Conservation (phyloP, 371 early-diverging fungal species). For the Fennellomyces sp. region DNA sequence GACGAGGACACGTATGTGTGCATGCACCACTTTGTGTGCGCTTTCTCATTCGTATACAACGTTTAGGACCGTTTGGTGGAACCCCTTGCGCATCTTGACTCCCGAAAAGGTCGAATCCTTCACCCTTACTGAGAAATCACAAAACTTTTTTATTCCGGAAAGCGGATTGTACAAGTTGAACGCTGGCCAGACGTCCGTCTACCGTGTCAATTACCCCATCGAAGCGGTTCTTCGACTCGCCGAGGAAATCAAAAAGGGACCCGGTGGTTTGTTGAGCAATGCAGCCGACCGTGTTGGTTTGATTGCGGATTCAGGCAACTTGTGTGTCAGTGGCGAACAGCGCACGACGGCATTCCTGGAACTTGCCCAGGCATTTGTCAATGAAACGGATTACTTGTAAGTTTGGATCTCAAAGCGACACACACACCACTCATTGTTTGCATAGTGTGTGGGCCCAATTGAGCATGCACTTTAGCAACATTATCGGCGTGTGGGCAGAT, state of each 20-base stretch:
- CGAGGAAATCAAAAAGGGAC: conserved; percentile 53
- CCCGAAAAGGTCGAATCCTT: conserved; percentile 31
- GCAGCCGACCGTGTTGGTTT: conserved; percentile 73
- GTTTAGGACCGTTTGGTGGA: conserved; percentile 56
- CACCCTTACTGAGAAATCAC: conserved; percentile 49
- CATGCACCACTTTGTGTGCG: conserved; percentile 38
- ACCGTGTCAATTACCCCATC: conserved; percentile 73
- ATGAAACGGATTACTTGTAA: conserved; percentile 57
- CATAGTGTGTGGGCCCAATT: conserved; percentile 54
- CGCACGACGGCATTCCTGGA: conserved; percentile 59
- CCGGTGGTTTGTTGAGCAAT: conserved; percentile 50
- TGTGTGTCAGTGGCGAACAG: conserved; percentile 62
- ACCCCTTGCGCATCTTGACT: conserved; percentile 62
- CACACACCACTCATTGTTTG: neutral
- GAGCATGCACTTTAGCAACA: conserved; percentile 50
- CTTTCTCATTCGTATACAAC: conserved; percentile 23
- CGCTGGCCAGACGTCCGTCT: conserved; percentile 62
- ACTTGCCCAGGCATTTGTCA: conserved; percentile 47
- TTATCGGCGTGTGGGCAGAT: conserved; percentile 55
- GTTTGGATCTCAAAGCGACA: conserved; percentile 1
- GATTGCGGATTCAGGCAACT: conserved; percentile 65
- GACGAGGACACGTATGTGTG: conserved; percentile 55
- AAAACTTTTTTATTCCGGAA: conserved; percentile 42
- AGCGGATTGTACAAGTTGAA: conserved; percentile 59
- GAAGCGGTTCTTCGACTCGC: conserved; percentile 57